These are phyloP conservation scores for Pilaira anomala DNA, from an alignment of 192 early-diverging fungal genomes.

Conservation along the genomic window DNA sequence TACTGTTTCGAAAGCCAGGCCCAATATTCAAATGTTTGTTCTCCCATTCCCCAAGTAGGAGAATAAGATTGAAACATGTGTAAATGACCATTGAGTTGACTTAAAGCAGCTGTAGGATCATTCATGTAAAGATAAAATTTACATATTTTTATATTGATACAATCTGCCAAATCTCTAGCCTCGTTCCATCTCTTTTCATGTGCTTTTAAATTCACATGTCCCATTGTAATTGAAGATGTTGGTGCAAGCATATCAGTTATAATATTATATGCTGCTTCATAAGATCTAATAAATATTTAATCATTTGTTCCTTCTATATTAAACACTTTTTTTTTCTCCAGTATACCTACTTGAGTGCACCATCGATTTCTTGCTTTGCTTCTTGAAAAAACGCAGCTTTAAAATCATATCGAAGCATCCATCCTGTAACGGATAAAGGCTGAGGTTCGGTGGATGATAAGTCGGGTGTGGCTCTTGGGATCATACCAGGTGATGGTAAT, in stretches of 20 bases:
- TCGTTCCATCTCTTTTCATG: slow-evolving; percentile 69
- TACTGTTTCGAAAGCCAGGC: slow-evolving; percentile 78
- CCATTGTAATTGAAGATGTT: slow-evolving; percentile 42
- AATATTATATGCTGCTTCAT: slow-evolving; percentile 64
- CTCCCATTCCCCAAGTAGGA: slow-evolving; percentile 58
- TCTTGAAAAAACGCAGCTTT: slow-evolving; percentile 66
- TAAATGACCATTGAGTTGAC: slow-evolving; percentile 70
- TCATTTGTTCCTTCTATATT: neutral
- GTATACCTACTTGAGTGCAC: slow-evolving; percentile 43
- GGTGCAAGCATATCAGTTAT: slow-evolving; percentile 66
- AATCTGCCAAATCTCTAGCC: slow-evolving; percentile 68
- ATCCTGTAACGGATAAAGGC: slow-evolving; percentile 57
- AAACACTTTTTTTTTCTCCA: neutral
- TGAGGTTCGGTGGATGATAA: slow-evolving; percentile 30
- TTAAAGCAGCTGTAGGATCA: slow-evolving; percentile 61
- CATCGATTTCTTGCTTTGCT: slow-evolving; percentile 60
- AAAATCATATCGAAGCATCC: slow-evolving; percentile 79
- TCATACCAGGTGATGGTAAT: slow-evolving; percentile 46
- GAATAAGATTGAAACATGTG: slow-evolving; percentile 56
- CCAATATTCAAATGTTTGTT: slow-evolving; percentile 86
- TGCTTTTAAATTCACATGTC: slow-evolving; percentile 42
- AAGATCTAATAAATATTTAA: slow-evolving; percentile 50
- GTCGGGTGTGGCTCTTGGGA: slow-evolving; percentile 26
- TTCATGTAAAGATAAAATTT: slow-evolving; percentile 71
- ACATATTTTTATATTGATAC: slow-evolving; percentile 79